Base-by-base conservation (phyloP, 495 filamentous ascomycete species). In the Cairneyella variabilis region DNA sequence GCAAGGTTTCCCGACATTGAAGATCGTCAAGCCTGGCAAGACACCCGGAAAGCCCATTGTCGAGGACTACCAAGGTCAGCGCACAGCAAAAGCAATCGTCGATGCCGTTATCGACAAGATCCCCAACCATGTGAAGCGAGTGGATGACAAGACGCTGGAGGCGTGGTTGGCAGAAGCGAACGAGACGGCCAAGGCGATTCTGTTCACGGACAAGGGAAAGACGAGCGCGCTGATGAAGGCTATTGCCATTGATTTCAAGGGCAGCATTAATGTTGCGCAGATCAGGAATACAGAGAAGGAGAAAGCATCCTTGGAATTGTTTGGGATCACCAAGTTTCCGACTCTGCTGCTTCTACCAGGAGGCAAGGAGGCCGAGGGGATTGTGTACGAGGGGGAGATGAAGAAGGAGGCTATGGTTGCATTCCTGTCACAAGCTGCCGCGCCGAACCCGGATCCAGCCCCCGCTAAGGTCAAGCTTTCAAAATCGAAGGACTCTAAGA, bases 1-100 rank as follows among this genome's bases (percentile, higher is more conserved):
- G 20, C 79, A 96, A 71, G 93, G 93, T 37, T 99, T 97, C 75
- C 93, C 93, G 2, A 97, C 93, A 1, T 75, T 99, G 49, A 99
- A 99, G 77, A 92, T 96, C 52, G 80, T 97, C 58, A 83, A 82
- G 36, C 95, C 93, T 0, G 82, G 82, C 45, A 92, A 91, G 69
- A 90, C 87, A 66, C 72, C 80, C 16, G 88, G 90, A 46, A 89
- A 86, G 65, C 92, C 95, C 0, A 74, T 76, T 23, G 85, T 97
- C 3, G 91, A 97, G 69, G 95, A 99, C 67, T 99, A 99, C 71
- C 79, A 93, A 51, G 92, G 95, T 8, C 71, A 74, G 12, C 80
- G 93, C 54, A 86, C 74, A 3, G 88, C 91, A 27, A 93, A 89
- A 61, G 90, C 71, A 54, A 97, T 99, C 47, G 83, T 91, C 42